phyloP scores from a whole-genome alignment of 345 rosid species.

The Trapa bicornis region DNA sequence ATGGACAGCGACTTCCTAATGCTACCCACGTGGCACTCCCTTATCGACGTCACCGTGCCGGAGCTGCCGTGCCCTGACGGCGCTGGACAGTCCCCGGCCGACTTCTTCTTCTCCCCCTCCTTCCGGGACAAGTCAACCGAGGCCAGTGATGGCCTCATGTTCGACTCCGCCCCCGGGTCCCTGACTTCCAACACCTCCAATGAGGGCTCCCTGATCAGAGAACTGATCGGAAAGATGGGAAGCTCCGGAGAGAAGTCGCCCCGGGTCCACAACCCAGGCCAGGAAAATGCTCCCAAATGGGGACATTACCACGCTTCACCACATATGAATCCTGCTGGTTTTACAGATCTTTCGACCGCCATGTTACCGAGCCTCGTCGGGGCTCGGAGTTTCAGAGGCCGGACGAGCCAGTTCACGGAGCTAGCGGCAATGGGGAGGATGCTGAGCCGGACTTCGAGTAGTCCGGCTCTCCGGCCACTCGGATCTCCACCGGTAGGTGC shows the following conservation, averaged over 20 bases:
- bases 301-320: constrained; percentile 18
- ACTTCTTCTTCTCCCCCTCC: constrained; percentile 7
- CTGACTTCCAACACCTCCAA: constrained; percentile 15
- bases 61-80: constrained; percentile 3
- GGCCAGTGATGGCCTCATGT: constrained; percentile 11
- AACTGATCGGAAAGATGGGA: constrained; percentile 20
- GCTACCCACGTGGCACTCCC: constrained; percentile 19
- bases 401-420: constrained; percentile 19
- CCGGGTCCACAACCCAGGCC: not conserved
- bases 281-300: constrained; percentile 11
- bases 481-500: constrained; percentile 11
- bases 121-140: constrained; percentile 21
- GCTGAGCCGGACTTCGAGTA: constrained; percentile 46
- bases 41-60: not conserved
- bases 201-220: constrained; percentile 14
- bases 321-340: constrained; percentile 7
- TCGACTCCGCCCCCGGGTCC: constrained; percentile 23
- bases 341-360: too few relatives aligned
- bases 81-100: constrained; percentile 11
- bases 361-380: constrained; percentile 28
- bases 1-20: constrained; percentile 4
- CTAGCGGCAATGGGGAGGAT: constrained; percentile 26
- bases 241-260: constrained; percentile 10
- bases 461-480: constrained; percentile 28
- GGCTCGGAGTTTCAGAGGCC: constrained; percentile 55